A percentile compares a stretch with the other conserved stretches of the same genome.
Conservation (phyloP, 139 green algal species). For the Ettlia oleoabundans region DNA sequence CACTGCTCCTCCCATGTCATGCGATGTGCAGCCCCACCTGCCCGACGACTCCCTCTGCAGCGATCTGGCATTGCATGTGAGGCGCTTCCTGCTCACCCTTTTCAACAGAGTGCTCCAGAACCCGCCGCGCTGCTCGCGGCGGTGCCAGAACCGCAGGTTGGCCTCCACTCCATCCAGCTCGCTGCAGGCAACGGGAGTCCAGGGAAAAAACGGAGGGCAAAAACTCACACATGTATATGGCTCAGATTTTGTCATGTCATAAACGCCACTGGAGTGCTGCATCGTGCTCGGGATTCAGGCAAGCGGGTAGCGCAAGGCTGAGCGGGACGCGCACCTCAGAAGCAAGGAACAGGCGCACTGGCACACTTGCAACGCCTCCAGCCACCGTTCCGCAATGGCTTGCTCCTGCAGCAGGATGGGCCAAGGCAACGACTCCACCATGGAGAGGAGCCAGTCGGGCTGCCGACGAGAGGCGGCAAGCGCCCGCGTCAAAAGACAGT, state of each 20-base stretch:
- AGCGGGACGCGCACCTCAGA: background rate
- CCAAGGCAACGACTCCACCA: background rate
- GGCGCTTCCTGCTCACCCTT: conserved; percentile 37
- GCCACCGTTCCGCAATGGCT: conserved; percentile 15
- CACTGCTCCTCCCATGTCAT: background rate
- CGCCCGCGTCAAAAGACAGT: too few relatives aligned
- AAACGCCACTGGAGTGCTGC: too few relatives aligned
- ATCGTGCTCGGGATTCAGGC: too few relatives aligned
- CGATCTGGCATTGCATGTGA: too few relatives aligned
- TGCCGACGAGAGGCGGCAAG: too few relatives aligned
- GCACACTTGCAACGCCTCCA: background rate
- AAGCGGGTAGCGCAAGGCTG: too few relatives aligned
- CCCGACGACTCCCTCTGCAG: too few relatives aligned
- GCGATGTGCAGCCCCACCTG: background rate
- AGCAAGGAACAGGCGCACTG: conserved; percentile 1
- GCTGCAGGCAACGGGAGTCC: too few relatives aligned
- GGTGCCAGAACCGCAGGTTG: conserved; percentile 54
- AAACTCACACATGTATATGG: too few relatives aligned
- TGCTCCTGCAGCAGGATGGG: conserved; percentile 12
- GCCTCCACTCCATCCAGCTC: conserved; percentile 48
- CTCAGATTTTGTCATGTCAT: too few relatives aligned
- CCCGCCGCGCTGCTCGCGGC: conserved; percentile 34
- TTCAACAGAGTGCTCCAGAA: conserved; percentile 57
- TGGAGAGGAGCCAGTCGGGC: background rate
- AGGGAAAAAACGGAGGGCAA: too few relatives aligned